Evolutionary conservation across 345 rosid species (phyloP), one percentile per base, ranked within the genome.

Genomic region (rapeseed (Brassica napus)): DNA sequence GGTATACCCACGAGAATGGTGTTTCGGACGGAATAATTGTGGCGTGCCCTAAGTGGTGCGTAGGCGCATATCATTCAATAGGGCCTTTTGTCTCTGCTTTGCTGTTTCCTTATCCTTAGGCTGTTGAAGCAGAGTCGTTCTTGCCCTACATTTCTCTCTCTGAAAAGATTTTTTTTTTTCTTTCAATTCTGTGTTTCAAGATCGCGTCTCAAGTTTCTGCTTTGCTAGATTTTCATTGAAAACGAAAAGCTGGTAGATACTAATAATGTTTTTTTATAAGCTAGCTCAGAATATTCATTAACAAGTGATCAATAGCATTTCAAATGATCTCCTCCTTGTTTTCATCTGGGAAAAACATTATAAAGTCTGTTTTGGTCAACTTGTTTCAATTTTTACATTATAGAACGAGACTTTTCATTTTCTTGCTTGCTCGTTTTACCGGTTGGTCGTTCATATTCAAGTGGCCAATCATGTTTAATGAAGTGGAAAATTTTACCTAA

Each of bases 1-100:
- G 83, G 83, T 81, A 76, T 81, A 57, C 83, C 83, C 83, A 81
- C 83, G 83, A 76, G 83, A 77, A 69, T 63, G 80, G 71, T 77
- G 71, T 77, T 47, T 47, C 15, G 1, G 55, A 4, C 16, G 26
- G 61, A 55, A 37, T 32, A n/a, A 47, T 11, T 75, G 81, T 76
- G 83, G 83, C 83, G 83, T 21, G 66, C 77, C 65, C 11, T 58
- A 4, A 47, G 64, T 14, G 78, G 74, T 73, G 74, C 82, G 82
- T 79, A 79, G 82, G 82, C 82, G 75, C 69, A 79, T 61, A 79
- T 79, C 82, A 79, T 1, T 0, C 2, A 59, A 68, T 79, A 14
- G 16, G 74, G 78, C n/a, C 30, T 2, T 21, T 65, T 39, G 31
- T 58, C 69, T 73, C 65, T 74, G 73, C 78, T 79, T 68, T 61